phyloP scores from a whole-genome alignment of 345 rosid species.

The Turnera subulata region DNA sequence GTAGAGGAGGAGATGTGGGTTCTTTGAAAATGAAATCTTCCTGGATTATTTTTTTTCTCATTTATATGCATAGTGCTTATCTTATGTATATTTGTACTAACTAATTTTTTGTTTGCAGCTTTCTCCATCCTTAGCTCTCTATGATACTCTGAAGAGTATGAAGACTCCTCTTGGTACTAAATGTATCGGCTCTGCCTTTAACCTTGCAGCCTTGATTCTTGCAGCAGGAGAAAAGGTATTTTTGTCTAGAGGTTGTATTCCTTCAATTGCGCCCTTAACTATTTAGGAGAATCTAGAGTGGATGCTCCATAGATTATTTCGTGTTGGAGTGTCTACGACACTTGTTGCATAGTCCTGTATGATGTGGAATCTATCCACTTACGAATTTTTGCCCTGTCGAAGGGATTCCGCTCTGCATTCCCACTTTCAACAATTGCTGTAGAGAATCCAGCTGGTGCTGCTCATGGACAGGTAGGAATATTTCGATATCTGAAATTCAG shows the following conservation, averaged over 20 bases:
- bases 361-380: neutral
- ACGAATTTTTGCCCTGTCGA: slow-evolving; percentile 10
- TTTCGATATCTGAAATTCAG: neutral
- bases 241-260: neutral
- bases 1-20: slow-evolving; percentile 93
- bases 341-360: neutral
- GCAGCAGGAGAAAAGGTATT: slow-evolving; percentile 89
- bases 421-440: slow-evolving; percentile 68
- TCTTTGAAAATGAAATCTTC: slow-evolving; percentile 12
- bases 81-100: slow-evolving; percentile 8
- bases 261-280: neutral
- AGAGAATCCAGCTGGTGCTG: slow-evolving; percentile 69
- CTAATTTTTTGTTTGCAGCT: slow-evolving; percentile 41
- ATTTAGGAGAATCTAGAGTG: neutral
- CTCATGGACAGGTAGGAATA: slow-evolving; percentile 72
- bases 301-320: neutral
- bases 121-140: slow-evolving; percentile 75
- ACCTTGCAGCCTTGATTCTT: slow-evolving; percentile 81
- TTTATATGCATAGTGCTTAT: neutral
- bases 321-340: neutral
- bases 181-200: slow-evolving; percentile 71
- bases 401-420: slow-evolving; percentile 74
- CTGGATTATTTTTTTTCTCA: neutral
- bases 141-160: slow-evolving; percentile 85
- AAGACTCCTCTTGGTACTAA: slow-evolving; percentile 76